A percentile compares a stretch with the other conserved stretches of the same genome.
Conservation (phyloP, 2,329 filamentous ascomycete species). For the Elsinoe australis region DNA sequence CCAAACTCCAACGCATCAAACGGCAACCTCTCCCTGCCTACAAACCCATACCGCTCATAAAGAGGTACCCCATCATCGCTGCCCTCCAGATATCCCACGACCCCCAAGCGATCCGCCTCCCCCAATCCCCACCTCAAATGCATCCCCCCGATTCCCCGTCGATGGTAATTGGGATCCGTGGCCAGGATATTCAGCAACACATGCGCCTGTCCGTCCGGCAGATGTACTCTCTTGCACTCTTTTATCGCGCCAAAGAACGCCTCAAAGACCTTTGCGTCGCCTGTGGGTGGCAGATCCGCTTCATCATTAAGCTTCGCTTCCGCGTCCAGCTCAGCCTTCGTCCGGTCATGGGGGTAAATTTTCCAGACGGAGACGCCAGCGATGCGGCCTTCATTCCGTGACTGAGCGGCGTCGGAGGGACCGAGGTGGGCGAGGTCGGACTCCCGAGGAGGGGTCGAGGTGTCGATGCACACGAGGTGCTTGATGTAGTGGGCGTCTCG, state of each 20-base stretch:
- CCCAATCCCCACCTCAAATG: constrained; percentile 35
- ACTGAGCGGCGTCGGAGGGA: background rate
- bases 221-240: constrained; percentile 22
- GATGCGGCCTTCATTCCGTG: constrained; percentile 19
- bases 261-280: constrained; percentile 20
- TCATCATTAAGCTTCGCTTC: constrained; percentile 19
- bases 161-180: constrained; percentile 37
- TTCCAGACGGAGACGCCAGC: constrained; percentile 29
- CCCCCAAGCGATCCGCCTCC: constrained; percentile 35
- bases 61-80: constrained; percentile 30
- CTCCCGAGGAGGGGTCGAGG: background rate
- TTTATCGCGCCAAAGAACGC: constrained; percentile 22
- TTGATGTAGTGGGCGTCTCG: constrained; percentile 12
- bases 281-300: constrained; percentile 22
- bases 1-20: constrained; percentile 28
- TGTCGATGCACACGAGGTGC: constrained; percentile 13
- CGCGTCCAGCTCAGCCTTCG: constrained; percentile 24
- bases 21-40: constrained; percentile 25
- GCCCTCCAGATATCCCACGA: constrained; percentile 38
- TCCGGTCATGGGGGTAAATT: constrained; percentile 25
- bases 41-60: constrained; percentile 31
- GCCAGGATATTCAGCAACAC: constrained; percentile 26
- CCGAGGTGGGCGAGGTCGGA: constrained; percentile 10
- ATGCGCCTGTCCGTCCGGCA: constrained; percentile 24
- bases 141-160: constrained; percentile 36